Base-by-base conservation (phyloP, 495 filamentous ascomycete genomes). In the Penicillium ucsense region DNA sequence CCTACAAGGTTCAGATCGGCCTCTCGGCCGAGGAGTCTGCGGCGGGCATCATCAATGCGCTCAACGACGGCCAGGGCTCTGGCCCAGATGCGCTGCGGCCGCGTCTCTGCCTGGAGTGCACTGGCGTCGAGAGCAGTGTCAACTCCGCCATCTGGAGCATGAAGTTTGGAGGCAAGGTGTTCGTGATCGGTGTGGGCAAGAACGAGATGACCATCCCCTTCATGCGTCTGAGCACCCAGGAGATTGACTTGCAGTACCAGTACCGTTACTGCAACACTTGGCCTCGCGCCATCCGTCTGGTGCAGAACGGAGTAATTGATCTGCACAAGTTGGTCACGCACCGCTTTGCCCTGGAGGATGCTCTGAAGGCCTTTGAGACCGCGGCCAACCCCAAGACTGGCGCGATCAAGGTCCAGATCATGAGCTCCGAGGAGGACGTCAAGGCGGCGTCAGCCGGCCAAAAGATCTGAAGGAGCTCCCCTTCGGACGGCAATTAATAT, bases 211-310 rank as follows among this genome's bases (percentile, higher is more conserved):
- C 80, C 60, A 84, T 95, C 52, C 89, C 89, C 35, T 96, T 95
- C 68, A 94, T 94, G 88, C 75, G 88, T 52, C 73, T 87, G 31
- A 89, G 84, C 58, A 91, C 88, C 9, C 78, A 87, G 57, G 91
- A 97, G 71, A 82, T 97, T 56, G 91, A 95, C 64, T 68, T 97
- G 47, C 85, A 90, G 70, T 94, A 94, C 69, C 91, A 95, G 74
- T 95, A 97, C 70, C 80, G 91, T 45, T 95, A 95, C 72, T 77
- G 74, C 70, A 97, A 95, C 72, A 94, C 86, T 40, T 97, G 91
- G 91, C 91, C 91, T 41, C 75, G 85, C 43, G 91, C 91, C 38
- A 95, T 97, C 50, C 80, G 90, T 42, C 72, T 97, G 41, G 77
- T 95, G 11, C 79, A 85, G 71, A 86, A 83, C 57, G 86, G 86